Evolutionary conservation across 2,329 filamentous ascomycete species (phyloP), one percentile per base, ranked within the genome.

Genomic region (Verticillium dahliae): DNA sequence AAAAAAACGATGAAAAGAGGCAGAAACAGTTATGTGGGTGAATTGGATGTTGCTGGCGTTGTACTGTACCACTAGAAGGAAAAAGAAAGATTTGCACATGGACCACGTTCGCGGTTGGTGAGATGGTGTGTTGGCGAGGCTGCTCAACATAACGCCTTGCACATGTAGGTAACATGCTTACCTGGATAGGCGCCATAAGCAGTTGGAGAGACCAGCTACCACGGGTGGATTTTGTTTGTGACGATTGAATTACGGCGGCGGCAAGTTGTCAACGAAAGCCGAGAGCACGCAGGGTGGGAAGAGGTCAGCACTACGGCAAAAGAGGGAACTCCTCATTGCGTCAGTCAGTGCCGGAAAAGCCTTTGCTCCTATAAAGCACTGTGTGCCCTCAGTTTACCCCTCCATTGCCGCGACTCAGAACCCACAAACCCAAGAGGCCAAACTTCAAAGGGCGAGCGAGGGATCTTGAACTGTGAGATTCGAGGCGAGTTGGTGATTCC

Each of bases 51-150:
- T 38, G 58, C 39, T 57, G 60, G 56, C 57, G 60, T 37, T 56
- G 45, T 35, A 52, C 56, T 65, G 63, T 62, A 65, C 33, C 56
- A 64, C 18, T 64, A 65, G 56, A 45, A 56, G 35, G 34, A 57
- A 57, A 64, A 61, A 62, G 13, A 18, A 58, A 39, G 27, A 18
- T 56, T 56, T 56, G 54, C 54, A 56, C 54, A 56, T 35, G 14
- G 54, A 22, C 13, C 7, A 10, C n/a, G 41, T 14, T 52, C 22
- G n/a, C 11, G 34, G 13, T 14, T 56, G 4, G 27, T 56, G 31
- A 34, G 13, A 22, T 1, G n/a, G 6, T 14, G 6, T 15, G 35
- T n/a, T 41, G 9, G 10, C 18, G 2, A 50, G 7, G n/a, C 22
- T 3, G 27, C 50, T 57, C n/a, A 35, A 45, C 35, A 45, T 15